Evolutionary conservation across 2,329 filamentous ascomycete species (phyloP).

Genomic region (Bipolaris victoriae): DNA sequence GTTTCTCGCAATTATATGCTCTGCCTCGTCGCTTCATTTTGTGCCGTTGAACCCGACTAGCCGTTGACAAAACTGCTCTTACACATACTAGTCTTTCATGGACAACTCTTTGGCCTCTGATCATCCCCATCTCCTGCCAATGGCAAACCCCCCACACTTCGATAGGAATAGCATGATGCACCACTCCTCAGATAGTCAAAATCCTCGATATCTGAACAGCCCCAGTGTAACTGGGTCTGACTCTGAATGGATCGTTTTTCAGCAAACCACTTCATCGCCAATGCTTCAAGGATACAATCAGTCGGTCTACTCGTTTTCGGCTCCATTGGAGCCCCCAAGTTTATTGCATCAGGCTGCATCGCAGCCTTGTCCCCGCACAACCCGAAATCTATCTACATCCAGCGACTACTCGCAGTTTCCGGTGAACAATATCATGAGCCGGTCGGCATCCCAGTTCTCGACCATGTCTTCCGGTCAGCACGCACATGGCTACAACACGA

Average conservation of each 20-base stretch:
- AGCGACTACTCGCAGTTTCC: constrained; percentile 8
- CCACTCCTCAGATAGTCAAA: constrained; percentile 5
- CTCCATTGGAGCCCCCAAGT: background rate
- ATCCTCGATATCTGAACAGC: background rate
- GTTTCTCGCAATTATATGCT: background rate
- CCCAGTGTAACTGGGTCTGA: constrained; percentile 6
- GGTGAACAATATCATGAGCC: constrained; percentile 15
- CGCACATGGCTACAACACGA: background rate
- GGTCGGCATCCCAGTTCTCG: constrained; percentile 20
- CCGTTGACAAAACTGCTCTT: background rate
- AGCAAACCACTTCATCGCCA: constrained; percentile 17
- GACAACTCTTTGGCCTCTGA: background rate
- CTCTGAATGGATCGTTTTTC: constrained; percentile 16
- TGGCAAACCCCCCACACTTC: constrained; percentile 7
- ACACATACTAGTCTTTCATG: background rate
- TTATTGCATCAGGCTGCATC: constrained; percentile 22
- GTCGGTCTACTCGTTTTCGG: constrained; percentile 17
- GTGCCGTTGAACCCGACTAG: background rate
- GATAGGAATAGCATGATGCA: constrained; percentile 7
- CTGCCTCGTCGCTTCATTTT: constrained; percentile 4
- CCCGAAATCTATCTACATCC: constrained; percentile 3
- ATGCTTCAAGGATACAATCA: constrained; percentile 21
- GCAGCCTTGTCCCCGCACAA: constrained; percentile 25
- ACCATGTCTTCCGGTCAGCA: constrained; percentile 12
- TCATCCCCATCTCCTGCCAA: background rate